Base-by-base conservation (phyloP, 202 grass and related monocot species). In the Cymbopogon flexuosus region DNA sequence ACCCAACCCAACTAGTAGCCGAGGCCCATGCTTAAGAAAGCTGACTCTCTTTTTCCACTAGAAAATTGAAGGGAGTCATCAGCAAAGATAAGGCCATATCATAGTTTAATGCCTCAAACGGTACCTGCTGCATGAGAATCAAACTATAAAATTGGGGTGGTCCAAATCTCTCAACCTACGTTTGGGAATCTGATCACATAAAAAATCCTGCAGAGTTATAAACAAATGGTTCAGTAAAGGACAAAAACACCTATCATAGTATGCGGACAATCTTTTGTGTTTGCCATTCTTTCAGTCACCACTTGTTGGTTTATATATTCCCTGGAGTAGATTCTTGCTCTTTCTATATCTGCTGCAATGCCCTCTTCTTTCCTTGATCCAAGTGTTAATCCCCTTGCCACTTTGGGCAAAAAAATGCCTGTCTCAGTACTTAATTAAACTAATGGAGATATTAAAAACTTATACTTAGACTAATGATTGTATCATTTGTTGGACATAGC, bases 341-440 rank as follows among this genome's bases (percentile, higher is more conserved):
- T 86, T 86, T 83, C 83, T 76, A 78, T 84, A 74, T 89, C 49
- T 82, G 39, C 78, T 85, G 78, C 73, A 78, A 68, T 67, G 62
- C 16, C 29, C 8, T 58, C 8, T 58, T 54, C 21, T 85, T 78
- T 79, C 68, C 41, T 79, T 79, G 79, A 69, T 79, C 36, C 31
- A 58, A 69, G 79, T 63, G 83, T 86, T 83, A 86, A 82, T 83
- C 51, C 78, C 24, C 27, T 89, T 89, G 42, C 84, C 79, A 90
- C 36, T 86, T 86, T 75, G 36, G 88, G 88, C 12, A 56, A 88
- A 49, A 79, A 79, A 85, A 73, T 68, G 61, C 40, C 41, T 73
- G 37, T 73, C 71, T 66, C 66, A 69, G 62, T 86, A 68, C 77
- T 68, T 79, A 42, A n/a, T 68, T 79, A 59, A 29, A 68, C 21